These are phyloP conservation scores for Kluyveromyces siamensis DNA, from an alignment of 805 yeast species.

Conservation along the genomic window DNA sequence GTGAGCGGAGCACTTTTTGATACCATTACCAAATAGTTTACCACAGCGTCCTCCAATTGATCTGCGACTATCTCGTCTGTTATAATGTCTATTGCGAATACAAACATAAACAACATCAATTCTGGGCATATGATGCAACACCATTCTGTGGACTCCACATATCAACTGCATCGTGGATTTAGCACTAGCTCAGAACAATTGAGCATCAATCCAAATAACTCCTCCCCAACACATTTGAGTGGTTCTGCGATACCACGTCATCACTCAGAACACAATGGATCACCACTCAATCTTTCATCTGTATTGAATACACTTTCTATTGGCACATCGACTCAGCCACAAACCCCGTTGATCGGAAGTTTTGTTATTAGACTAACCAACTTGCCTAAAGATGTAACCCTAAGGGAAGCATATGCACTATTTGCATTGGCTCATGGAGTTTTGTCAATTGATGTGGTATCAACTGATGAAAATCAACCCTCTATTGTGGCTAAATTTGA, in stretches of 20 bases:
- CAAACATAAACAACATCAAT: not conserved
- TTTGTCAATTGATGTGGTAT: conserved; percentile 36
- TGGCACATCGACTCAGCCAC: conserved; percentile 7
- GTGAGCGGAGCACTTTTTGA: not conserved
- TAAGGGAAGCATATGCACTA: conserved; percentile 58
- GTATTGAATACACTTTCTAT: conserved; percentile 23
- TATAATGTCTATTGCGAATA: not conserved
- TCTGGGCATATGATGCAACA: conserved; percentile 1
- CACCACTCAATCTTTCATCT: conserved; percentile 24
- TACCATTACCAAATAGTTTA: not conserved
- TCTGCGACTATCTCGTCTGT: not conserved
- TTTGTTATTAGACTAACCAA: conserved; percentile 39
- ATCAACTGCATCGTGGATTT: conserved; percentile 11
- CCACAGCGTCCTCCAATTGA: not conserved
- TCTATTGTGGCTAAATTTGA: conserved; percentile 38
- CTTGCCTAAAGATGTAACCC: conserved; percentile 52
- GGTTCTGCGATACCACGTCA: conserved; percentile 2
- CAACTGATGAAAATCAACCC: conserved; percentile 19
- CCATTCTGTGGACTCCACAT: conserved; percentile 1
- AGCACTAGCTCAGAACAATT: conserved; percentile 15
- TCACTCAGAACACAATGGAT: conserved; percentile 12
- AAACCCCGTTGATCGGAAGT: conserved; percentile 10
- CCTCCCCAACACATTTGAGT: conserved; percentile 15
- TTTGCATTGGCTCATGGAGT: conserved; percentile 66
- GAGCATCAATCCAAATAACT: conserved; percentile 12